phyloP scores from a whole-genome alignment of 225 moss, liverwort and hornwort species.

The Lunularia cruciata region DNA sequence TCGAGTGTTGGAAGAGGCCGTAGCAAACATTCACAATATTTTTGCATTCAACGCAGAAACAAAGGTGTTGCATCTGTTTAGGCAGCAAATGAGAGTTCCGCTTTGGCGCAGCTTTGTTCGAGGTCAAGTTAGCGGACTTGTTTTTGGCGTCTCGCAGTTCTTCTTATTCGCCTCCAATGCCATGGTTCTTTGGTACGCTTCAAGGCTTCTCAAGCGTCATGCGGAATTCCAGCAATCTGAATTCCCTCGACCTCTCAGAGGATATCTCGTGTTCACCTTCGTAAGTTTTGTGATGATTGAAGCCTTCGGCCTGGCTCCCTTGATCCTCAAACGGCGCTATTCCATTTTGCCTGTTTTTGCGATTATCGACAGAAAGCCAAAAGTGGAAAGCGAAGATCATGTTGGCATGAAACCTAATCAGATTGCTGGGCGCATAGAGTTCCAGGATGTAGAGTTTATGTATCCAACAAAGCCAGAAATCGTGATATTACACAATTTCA shows the following conservation, averaged over 20 bases:
- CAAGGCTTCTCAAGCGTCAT: constrained; percentile 37
- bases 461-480: constrained; percentile 67
- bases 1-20: constrained; percentile 73
- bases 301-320: constrained; percentile 73
- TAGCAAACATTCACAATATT: constrained; percentile 73
- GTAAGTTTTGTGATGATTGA: constrained; percentile 74
- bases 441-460: constrained; percentile 79
- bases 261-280: constrained; percentile 70
- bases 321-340: constrained; percentile 62
- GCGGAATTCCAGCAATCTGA: constrained; percentile 32
- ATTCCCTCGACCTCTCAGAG: constrained; percentile 67
- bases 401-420: constrained; percentile 58
- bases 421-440: constrained; percentile 62
- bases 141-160: constrained; percentile 70
- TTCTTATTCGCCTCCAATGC: constrained; percentile 73
- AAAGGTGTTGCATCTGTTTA: constrained; percentile 67
- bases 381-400: constrained; percentile 60
- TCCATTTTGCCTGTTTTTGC: constrained; percentile 64
- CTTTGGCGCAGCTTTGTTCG: constrained; percentile 59
- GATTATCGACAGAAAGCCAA: constrained; percentile 66
- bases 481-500: constrained; percentile 65
- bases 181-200: constrained; percentile 60
- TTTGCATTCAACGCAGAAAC: constrained; percentile 71
- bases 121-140: constrained; percentile 61
- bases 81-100: constrained; percentile 64